A percentile compares a stretch with the other conserved stretches of the same genome.
phyloP scores from a whole-genome alignment of 2,329 filamentous ascomycete species.

The Pseudocercospora vitis region DNA sequence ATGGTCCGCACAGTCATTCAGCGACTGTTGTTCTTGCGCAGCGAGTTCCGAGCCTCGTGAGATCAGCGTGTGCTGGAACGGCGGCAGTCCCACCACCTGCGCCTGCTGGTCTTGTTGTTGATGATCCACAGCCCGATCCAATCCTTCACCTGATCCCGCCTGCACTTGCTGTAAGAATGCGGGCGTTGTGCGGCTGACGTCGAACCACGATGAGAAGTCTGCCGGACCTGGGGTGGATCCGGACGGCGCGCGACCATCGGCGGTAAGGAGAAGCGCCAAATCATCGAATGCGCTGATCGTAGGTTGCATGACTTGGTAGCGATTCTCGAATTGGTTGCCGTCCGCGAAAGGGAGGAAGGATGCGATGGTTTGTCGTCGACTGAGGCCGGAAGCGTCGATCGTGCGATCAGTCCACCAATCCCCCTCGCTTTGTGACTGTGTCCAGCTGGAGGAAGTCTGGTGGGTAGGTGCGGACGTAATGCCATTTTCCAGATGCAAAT shows the following conservation, averaged over 20 bases:
- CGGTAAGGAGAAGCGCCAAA: too few species aligned
- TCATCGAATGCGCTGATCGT: conserved; percentile 14
- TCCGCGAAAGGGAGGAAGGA: conserved; percentile 8
- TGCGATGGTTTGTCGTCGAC: conserved; percentile 15
- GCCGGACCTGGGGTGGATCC: conserved; percentile 1
- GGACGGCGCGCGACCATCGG: not conserved
- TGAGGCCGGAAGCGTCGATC: conserved; percentile 1
- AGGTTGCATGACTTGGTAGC: conserved; percentile 10
- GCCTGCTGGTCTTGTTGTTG: not conserved
- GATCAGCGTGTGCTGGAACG: not conserved
- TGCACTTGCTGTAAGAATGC: not conserved
- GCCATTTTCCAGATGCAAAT: not conserved
- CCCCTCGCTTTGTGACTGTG: not conserved
- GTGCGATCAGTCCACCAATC: conserved; percentile 5
- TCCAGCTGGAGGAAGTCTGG: not conserved
- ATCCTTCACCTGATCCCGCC: not conserved
- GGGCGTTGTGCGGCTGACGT: not conserved
- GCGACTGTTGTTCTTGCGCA: not conserved
- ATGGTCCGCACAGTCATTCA: not conserved
- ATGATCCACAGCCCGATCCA: not conserved
- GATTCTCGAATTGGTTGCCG: conserved; percentile 5
- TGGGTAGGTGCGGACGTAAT: not conserved
- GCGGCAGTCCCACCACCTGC: not conserved
- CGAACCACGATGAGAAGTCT: conserved; percentile 9
- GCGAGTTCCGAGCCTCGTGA: not conserved